phyloP scores from a whole-genome alignment of 495 filamentous ascomycete species.

The Platismatia glauca region DNA sequence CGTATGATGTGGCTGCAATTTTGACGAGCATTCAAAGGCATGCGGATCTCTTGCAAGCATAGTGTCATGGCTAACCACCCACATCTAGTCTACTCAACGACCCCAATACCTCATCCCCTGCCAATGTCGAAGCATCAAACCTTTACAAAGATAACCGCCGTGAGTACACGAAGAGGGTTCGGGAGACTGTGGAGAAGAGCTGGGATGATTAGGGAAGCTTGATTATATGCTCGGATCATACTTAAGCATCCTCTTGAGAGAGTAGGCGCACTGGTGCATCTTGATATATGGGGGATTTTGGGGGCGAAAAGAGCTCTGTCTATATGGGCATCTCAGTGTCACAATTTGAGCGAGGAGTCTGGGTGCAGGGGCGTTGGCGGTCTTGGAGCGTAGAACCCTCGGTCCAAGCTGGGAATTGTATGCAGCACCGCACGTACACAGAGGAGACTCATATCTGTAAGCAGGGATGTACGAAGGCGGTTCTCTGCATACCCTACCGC shows the following conservation, averaged over 20 bases:
- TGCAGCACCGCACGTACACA: not conserved
- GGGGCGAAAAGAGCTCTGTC: conserved; percentile 4
- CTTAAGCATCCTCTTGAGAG: not conserved
- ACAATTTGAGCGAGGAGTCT: conserved; percentile 11
- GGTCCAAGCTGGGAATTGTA: not conserved
- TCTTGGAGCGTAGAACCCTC: not conserved
- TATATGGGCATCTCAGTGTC: not conserved
- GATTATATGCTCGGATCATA: not conserved
- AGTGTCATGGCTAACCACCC: conserved; percentile 9
- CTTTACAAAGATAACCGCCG: conserved; percentile 96
- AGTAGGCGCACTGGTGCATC: not conserved
- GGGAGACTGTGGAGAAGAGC: conserved; percentile 97
- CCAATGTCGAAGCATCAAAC: conserved; percentile 96
- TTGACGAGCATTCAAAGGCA: conserved; percentile 97
- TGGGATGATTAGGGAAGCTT: conserved; percentile 70
- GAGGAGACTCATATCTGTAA: not conserved
- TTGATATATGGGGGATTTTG: not conserved
- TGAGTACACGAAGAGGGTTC: conserved; percentile 90
- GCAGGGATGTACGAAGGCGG: not conserved
- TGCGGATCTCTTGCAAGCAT: conserved; percentile 10
- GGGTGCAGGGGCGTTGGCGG: conserved; percentile 3
- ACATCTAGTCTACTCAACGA: conserved; percentile 80
- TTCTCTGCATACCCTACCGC: conserved; percentile 1
- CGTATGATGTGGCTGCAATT: conserved; percentile 95
- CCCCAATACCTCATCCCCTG: conserved; percentile 92